Evolutionary conservation across 2,329 filamentous ascomycete species (phyloP).

Genomic region (Dactylella cylindrospora): DNA sequence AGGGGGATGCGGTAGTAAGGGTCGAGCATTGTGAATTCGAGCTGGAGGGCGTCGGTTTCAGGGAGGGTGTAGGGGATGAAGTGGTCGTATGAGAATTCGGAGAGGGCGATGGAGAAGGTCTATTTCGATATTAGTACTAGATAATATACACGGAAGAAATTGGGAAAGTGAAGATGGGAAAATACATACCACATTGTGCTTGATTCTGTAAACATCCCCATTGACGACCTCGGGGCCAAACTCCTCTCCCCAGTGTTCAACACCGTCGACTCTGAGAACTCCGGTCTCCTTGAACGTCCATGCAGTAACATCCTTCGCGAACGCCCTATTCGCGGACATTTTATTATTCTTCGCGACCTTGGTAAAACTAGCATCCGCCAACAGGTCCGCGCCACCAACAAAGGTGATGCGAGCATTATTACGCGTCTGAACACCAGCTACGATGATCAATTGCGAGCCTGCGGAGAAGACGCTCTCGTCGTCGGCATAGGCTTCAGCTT

Average conservation of each 20-base stretch:
- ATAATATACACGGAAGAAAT: not conserved
- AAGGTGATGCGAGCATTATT: slow-evolving; percentile 90
- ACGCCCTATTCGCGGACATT: slow-evolving; percentile 75
- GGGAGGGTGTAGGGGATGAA: slow-evolving; percentile 74
- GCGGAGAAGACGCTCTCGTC: slow-evolving; percentile 77
- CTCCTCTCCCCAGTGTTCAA: slow-evolving; percentile 70
- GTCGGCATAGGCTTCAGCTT: slow-evolving; percentile 65
- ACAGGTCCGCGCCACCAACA: slow-evolving; percentile 79
- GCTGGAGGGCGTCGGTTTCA: slow-evolving; percentile 73
- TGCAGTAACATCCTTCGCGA: slow-evolving; percentile 79
- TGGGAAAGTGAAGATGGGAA: not conserved
- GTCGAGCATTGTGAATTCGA: slow-evolving; percentile 98
- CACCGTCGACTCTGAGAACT: slow-evolving; percentile 77
- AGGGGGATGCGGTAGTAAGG: slow-evolving; percentile 90
- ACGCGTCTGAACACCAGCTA: slow-evolving; percentile 84
- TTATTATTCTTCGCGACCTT: slow-evolving; percentile 67
- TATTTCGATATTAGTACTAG: slow-evolving; percentile 51
- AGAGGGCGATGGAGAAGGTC: slow-evolving; percentile 85
- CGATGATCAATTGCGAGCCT: slow-evolving; percentile 77
- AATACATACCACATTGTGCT: slow-evolving; percentile 86
- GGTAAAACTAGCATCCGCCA: slow-evolving; percentile 86
- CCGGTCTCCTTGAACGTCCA: slow-evolving; percentile 96
- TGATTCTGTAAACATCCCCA: slow-evolving; percentile 88
- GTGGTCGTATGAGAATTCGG: slow-evolving; percentile 75
- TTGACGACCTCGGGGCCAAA: slow-evolving; percentile 59